Base-by-base conservation (phyloP, 495 filamentous ascomycete species). In the Trichoderma virens region DNA sequence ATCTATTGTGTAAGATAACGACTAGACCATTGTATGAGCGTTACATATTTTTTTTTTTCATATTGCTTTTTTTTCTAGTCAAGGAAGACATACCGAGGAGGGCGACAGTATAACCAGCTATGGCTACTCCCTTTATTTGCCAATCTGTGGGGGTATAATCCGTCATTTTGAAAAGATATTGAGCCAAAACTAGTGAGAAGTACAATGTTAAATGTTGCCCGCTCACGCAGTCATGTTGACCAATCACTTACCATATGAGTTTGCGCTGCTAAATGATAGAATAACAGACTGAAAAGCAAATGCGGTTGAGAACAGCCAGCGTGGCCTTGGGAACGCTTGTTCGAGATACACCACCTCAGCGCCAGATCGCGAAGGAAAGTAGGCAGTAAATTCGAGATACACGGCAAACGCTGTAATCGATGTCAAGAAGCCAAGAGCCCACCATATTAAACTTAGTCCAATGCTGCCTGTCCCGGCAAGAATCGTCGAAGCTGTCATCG, bases 281-380 rank as follows among this genome's bases (percentile, higher is more conserved):
- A 85, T 62, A 1, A 88, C 82, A 0, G 79, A 75, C 66, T 84
- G 81, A 39, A 86, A 78, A 1, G 85, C 85, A 68, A 86, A 88
- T 1, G 84, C 73, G 0, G 82, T 82, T 0, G 85, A 84, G 35
- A 88, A 82, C 56, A 89, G 78, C 65, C 85, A 86, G 54, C 76
- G 79, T 3, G 86, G 86, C 27, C 83, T 73, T 0, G 85, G 86
- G 66, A 79, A 89, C 3, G 83, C 80, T 68, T 88, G 86, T 68
- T 89, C 86, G 1, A 88, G 78, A 63, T 87, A 89, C 4, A 86
- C 85, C 8, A 86, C 85, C 65, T 89, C 83, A 0, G 83, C 78
- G 2, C 86, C 86, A 3, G 85, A 87, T 23, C 86, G 80, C 69
- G 83, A 86, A 6, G 86, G 86, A 60, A 88, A 88, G 65, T 82